A percentile compares a stretch with the other conserved stretches of the same genome.
These are phyloP conservation scores for Epithele typhae DNA, from an alignment of 768 basidiomycete genomes.

Conservation along the genomic window DNA sequence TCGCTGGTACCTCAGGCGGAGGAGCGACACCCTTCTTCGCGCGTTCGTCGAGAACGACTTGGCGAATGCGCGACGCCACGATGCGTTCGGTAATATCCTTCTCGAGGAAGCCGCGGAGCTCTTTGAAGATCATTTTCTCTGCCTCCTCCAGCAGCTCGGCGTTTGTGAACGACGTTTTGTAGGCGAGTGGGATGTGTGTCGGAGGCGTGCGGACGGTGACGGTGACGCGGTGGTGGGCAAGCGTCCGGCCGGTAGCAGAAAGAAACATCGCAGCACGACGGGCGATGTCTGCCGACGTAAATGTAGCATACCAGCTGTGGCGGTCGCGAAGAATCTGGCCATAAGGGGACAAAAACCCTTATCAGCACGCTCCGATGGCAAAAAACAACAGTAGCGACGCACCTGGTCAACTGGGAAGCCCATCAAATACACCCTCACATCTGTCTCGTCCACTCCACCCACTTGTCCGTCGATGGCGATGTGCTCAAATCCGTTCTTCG, in stretches of 20 bases:
- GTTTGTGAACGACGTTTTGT: slow-evolving; percentile 47
- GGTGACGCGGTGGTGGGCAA: slow-evolving; percentile 56
- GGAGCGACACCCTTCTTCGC: slow-evolving; percentile 30
- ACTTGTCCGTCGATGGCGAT: slow-evolving; percentile 53
- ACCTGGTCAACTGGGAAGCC: slow-evolving; percentile 73
- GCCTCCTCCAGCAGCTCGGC: slow-evolving; percentile 52
- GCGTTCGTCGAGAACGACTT: slow-evolving; percentile 51
- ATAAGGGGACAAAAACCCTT: neutral
- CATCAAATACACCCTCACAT: slow-evolving; percentile 64
- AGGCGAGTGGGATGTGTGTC: slow-evolving; percentile 28
- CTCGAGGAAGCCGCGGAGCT: slow-evolving; percentile 52
- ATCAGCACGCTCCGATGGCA: slow-evolving; percentile 8
- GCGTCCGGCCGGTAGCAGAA: slow-evolving; percentile 41
- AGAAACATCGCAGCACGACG: slow-evolving; percentile 67
- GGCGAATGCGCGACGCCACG: slow-evolving; percentile 48
- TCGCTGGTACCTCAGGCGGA: slow-evolving; percentile 14
- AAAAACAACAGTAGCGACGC: slow-evolving; percentile 25
- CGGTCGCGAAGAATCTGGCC: slow-evolving; percentile 65
- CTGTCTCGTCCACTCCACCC: slow-evolving; percentile 55
- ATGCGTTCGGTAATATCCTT: slow-evolving; percentile 64
- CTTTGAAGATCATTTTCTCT: slow-evolving; percentile 49
- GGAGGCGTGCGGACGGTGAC: slow-evolving; percentile 45
- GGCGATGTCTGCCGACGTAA: slow-evolving; percentile 57
- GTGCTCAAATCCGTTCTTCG: slow-evolving; percentile 63
- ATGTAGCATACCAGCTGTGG: slow-evolving; percentile 79